Evolutionary conservation across 1,139 yeast genomes (phyloP).

Genomic region (Suhomyces guaymorum): DNA sequence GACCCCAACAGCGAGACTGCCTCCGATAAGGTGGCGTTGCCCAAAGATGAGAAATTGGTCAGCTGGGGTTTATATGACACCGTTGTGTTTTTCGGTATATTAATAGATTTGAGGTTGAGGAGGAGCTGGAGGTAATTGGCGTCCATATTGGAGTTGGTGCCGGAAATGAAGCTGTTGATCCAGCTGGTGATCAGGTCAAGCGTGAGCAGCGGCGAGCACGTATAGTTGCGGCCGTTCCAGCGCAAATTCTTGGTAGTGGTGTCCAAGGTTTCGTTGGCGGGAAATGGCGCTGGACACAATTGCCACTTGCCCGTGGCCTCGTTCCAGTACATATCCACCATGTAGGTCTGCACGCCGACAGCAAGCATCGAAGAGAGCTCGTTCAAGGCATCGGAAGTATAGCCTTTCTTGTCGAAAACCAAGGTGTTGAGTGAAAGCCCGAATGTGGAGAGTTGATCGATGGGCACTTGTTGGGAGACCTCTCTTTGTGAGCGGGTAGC

Average conservation of each 20-base stretch:
- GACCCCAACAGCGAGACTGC: slow-evolving; percentile 23
- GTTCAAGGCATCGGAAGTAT: slow-evolving; percentile 43
- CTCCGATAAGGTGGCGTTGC: slow-evolving; percentile 33
- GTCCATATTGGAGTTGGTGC: slow-evolving; percentile 56
- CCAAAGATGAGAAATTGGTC: slow-evolving; percentile 16
- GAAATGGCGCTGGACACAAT: slow-evolving; percentile 61
- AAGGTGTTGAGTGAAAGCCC: slow-evolving; percentile 60
- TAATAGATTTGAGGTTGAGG: slow-evolving; percentile 42
- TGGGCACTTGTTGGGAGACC: slow-evolving; percentile 51
- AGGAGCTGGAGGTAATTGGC: slow-evolving; percentile 57
- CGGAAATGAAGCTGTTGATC: slow-evolving; percentile 30
- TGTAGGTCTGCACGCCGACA: slow-evolving; percentile 53
- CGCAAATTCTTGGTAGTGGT: slow-evolving; percentile 15
- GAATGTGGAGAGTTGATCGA: slow-evolving; percentile 55
- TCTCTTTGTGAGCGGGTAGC: slow-evolving; percentile 73
- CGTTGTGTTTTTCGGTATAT: slow-evolving; percentile 4
- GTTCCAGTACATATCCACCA: slow-evolving; percentile 70
- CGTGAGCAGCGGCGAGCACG: slow-evolving; percentile 49
- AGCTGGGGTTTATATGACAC: slow-evolving; percentile 3
- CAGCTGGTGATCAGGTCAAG: slow-evolving; percentile 32
- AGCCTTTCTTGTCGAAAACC: slow-evolving; percentile 55
- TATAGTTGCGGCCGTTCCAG: slow-evolving; percentile 32
- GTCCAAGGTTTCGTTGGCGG: slow-evolving; percentile 28
- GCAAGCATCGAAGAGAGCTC: slow-evolving; percentile 41
- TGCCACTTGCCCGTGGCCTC: slow-evolving; percentile 56